Percentiles rank a stretch among this genome's conserved stretches.
Conservation (phyloP, 805 yeast species). For the Diddensiella caesifluorescens region DNA sequence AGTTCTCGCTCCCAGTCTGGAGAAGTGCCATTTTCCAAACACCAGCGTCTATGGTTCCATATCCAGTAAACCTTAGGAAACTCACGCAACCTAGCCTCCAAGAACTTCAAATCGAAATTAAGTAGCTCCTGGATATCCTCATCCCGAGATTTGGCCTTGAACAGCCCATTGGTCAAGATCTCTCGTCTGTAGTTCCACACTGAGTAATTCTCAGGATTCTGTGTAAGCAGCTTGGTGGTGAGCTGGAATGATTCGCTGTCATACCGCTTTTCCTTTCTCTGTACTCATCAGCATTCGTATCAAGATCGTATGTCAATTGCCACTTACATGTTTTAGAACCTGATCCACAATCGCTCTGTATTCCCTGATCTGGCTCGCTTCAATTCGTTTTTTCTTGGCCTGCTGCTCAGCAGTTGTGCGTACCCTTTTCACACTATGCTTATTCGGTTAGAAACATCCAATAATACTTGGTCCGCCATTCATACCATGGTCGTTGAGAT, state of each 20-base stretch:
- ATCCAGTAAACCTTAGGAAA: slow-evolving; percentile 95
- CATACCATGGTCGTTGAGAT: too few species aligned
- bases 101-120: slow-evolving; percentile 55
- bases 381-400: slow-evolving; percentile 48
- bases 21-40: slow-evolving; percentile 46
- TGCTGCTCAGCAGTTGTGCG: slow-evolving; percentile 52
- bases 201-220: slow-evolving; percentile 85
- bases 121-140: slow-evolving; percentile 34
- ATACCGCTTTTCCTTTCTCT: slow-evolving; percentile 31
- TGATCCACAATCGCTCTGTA: slow-evolving; percentile 45
- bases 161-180: slow-evolving; percentile 40
- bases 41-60: slow-evolving; percentile 92
- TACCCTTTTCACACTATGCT: slow-evolving; percentile 69
- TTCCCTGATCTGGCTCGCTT: slow-evolving; percentile 51
- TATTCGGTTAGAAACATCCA: neutral
- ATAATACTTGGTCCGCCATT: too few species aligned
- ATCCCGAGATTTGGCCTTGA: slow-evolving; percentile 20
- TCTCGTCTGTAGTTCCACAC: slow-evolving; percentile 88
- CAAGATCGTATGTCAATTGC: neutral
- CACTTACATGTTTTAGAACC: slow-evolving; percentile 36
- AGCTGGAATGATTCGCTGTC: slow-evolving; percentile 40
- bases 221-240: slow-evolving; percentile 52
- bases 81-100: slow-evolving; percentile 50
- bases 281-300: neutral
- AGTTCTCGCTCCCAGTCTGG: slow-evolving; percentile 72